These are phyloP conservation scores for Clonostachys solani DNA, from an alignment of 2,329 filamentous ascomycete species.

Conservation along the genomic window DNA sequence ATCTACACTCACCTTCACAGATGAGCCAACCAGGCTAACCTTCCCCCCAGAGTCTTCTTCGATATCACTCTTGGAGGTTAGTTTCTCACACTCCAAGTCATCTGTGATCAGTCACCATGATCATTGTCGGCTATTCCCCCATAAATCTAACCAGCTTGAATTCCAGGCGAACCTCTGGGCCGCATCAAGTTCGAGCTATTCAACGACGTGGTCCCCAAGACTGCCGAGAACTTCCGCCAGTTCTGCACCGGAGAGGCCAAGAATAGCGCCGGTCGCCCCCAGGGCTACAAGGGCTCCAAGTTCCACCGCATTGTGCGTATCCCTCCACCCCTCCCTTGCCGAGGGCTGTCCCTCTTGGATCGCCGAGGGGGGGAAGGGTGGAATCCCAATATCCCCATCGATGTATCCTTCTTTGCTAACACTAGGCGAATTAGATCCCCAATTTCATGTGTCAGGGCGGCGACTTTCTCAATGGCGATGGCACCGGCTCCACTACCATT, in stretches of 20 bases:
- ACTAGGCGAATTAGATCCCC: conserved; percentile 60
- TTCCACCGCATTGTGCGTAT: conserved; percentile 84
- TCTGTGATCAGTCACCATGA: neutral
- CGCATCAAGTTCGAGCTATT: conserved; percentile 90
- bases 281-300: conserved; percentile 92
- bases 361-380: too few species aligned
- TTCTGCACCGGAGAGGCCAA: conserved; percentile 95
- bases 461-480: conserved; percentile 91
- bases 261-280: conserved; percentile 69
- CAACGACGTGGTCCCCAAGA: conserved; percentile 76
- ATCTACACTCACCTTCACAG: neutral
- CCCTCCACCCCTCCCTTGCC: neutral
- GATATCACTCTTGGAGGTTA: conserved; percentile 75
- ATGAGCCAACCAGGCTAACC: neutral
- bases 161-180: conserved; percentile 74
- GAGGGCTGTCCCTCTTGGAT: neutral
- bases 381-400: neutral
- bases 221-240: conserved; percentile 94
- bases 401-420: neutral
- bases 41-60: conserved; percentile 58
- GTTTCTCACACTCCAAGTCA: conserved; percentile 14
- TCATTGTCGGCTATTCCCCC: neutral
- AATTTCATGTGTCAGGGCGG: conserved; percentile 98
- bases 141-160: neutral
- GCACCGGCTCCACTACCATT: conserved; percentile 82